phyloP scores from a whole-genome alignment of 306 rosid species.

The Sicyos edulis region DNA sequence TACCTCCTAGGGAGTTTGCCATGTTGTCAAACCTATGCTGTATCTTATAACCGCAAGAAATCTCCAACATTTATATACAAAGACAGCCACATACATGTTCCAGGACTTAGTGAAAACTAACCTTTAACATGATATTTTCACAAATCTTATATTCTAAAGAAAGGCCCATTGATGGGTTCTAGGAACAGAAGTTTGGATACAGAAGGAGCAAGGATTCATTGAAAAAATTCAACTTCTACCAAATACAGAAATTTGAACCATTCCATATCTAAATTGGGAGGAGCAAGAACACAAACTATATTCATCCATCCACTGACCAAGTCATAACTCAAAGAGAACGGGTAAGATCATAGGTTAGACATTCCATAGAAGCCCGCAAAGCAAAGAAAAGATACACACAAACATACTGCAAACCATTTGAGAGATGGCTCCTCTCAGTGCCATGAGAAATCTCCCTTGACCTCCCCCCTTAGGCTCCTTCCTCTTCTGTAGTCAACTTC shows the following conservation, averaged over 20 bases:
- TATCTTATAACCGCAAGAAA: background rate
- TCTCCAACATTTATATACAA: background rate
- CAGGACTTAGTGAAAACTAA: background rate
- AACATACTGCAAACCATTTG: conserved; percentile 33
- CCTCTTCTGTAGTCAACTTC: conserved; percentile 94
- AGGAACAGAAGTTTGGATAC: background rate
- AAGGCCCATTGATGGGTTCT: background rate
- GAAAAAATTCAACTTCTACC: background rate
- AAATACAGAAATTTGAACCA: conserved; percentile 9
- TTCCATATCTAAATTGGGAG: conserved; percentile 13
- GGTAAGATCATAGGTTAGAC: conserved; percentile 69
- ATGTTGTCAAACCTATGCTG: background rate
- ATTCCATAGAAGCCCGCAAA: conserved; percentile 52
- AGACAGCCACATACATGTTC: background rate
- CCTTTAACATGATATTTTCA: background rate
- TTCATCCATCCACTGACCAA: conserved; percentile 35
- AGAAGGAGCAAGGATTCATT: background rate
- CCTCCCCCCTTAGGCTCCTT: conserved; percentile 74
- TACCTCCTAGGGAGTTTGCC: background rate
- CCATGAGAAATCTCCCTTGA: conserved; percentile 59
- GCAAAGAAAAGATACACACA: conserved; percentile 32
- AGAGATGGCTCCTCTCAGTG: conserved; percentile 41
- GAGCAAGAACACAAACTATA: conserved; percentile 10
- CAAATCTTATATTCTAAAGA: background rate
- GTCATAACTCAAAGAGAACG: conserved; percentile 37